Evolutionary conservation across 805 yeast species (phyloP).

Genomic region (Kockiozyma suomiensis): DNA sequence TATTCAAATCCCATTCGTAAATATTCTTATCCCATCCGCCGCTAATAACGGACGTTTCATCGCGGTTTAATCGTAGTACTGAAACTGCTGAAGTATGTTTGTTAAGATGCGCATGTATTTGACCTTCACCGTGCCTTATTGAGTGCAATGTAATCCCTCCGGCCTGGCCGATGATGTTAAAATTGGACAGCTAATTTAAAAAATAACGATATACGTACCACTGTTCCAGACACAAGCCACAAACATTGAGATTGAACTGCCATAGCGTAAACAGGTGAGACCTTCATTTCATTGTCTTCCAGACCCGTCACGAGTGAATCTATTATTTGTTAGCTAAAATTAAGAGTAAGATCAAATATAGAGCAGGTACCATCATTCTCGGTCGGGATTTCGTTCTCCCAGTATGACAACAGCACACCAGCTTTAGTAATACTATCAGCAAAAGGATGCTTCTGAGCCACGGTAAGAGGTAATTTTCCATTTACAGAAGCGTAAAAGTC

Average conservation of each 20-base stretch:
- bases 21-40: conserved; percentile 91
- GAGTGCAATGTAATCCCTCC: conserved; percentile 91
- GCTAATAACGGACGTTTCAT: conserved; percentile 67
- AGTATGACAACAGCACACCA: conserved; percentile 79
- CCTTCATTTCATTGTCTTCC: conserved; percentile 38
- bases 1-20: conserved; percentile 81
- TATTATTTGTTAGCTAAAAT: not conserved
- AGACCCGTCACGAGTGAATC: conserved; percentile 5
- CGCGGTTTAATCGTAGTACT: conserved; percentile 61
- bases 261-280: conserved; percentile 85
- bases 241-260: conserved; percentile 80
- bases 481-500: conserved; percentile 83
- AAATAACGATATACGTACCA: not conserved
- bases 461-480: conserved; percentile 83
- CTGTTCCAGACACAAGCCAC: conserved; percentile 77
- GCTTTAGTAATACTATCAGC: conserved; percentile 84
- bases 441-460: conserved; percentile 85
- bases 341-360: no score
- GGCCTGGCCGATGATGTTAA: conserved; percentile 41
- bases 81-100: conserved; percentile 77
- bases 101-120: conserved; percentile 72
- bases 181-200: not conserved
- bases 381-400: conserved; percentile 94
- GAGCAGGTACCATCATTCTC: conserved; percentile 14
- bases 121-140: conserved; percentile 79